Evolutionary conservation across 1,284 basidiomycete species (phyloP), one percentile per base, ranked within the genome.

Genomic region (Fomitopsis pinicola): DNA sequence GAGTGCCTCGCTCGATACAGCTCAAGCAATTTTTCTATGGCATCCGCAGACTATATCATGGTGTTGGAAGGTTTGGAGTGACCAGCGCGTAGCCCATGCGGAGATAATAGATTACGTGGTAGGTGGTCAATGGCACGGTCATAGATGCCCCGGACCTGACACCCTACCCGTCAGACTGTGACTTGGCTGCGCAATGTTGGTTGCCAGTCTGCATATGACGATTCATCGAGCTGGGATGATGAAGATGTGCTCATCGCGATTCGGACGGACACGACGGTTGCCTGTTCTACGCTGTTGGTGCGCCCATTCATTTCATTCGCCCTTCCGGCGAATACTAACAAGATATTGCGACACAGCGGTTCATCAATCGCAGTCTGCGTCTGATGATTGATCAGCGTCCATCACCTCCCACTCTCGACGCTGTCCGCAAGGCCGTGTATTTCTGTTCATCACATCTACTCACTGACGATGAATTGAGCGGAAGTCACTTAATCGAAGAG

Each of bases 1-100:
- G 22, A 36, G 61, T 59, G 28, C 69, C 78, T 2, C 64, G 17
- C 71, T 82, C 3, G 82, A 86, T 69, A 61, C 69, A 35, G 69
- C 86, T 2, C 79, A 81, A 59, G 71, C 53, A 3, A 74, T 88
- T 30, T 68, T 90, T 15, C 58, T 87, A 9, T 73, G 73, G 61
- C 89, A 84, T 82, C 82, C 83, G 35, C 62, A 76, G 15, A 72
- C 79, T 5, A 68, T 87, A 3, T 77, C 80, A 2, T 90, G 88
- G 87, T 77, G 77, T 60, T 91, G 89, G 88, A 70, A 68, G n/a
- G 71, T 78, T 9, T 89, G 87, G 85, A 69, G 73, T 48, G 87
- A 89, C 67, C 74, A 77, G 58, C 77, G 82, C 38, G 68, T 76
- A 38, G 75, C 79, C 28, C 72, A 82, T 50, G 74, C 79, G 2